phyloP scores from a whole-genome alignment of 768 basidiomycete genomes.

The Amanita rubescens region DNA sequence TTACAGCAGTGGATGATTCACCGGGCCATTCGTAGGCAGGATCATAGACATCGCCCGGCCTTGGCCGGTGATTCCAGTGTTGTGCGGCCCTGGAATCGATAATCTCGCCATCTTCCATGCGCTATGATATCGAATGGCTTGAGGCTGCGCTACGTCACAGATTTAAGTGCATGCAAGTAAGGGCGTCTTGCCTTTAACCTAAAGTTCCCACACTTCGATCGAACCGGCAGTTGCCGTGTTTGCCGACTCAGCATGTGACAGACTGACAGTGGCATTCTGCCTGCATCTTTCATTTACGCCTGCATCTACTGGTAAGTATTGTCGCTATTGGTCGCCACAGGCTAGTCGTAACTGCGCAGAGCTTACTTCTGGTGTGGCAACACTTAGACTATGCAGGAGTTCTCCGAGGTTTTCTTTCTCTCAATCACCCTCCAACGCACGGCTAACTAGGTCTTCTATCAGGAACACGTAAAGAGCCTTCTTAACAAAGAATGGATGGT shows the following conservation, averaged over 20 bases:
- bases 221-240: conserved; percentile 1
- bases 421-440: conserved; percentile 4
- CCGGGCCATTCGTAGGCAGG: conserved; percentile 58
- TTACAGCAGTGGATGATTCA: conserved; percentile 1
- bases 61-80: background rate
- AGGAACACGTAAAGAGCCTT: conserved; percentile 54
- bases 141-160: background rate
- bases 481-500: conserved; percentile 69
- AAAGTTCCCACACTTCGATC: background rate
- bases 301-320: no score
- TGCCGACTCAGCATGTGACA: background rate
- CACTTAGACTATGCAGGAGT: conserved; percentile 34
- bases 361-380: background rate
- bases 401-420: conserved; percentile 34
- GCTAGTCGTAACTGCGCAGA: background rate
- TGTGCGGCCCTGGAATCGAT: conserved; percentile 7
- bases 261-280: no score
- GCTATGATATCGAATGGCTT: background rate
- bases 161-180: background rate
- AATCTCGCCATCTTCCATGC: conserved; percentile 25
- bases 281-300: no score
- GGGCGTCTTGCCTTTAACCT: background rate
- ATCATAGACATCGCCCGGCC: conserved; percentile 31
- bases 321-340: no score
- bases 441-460: conserved; percentile 9